These are phyloP conservation scores for Botrytis hyacinthi DNA, from an alignment of 2,329 filamentous ascomycete genomes.

Conservation along the genomic window DNA sequence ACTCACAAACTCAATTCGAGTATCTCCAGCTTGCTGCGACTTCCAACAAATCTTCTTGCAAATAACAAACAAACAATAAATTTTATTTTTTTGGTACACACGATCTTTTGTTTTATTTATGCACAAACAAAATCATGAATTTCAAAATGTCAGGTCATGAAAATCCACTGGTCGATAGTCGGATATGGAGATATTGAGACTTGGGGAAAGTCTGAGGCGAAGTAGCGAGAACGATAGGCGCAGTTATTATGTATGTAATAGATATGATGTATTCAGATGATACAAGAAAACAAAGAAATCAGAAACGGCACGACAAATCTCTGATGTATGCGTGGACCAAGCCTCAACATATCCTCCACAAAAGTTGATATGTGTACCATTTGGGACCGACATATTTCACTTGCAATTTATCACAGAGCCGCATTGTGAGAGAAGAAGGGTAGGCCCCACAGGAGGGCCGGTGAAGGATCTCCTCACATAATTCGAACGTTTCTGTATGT, in stretches of 20 bases:
- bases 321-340: conserved; percentile 4
- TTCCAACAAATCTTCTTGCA: conserved; percentile 12
- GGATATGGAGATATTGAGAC: not conserved
- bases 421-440: not conserved
- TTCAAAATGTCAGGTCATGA: not conserved
- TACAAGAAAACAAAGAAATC: not conserved
- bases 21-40: conserved; percentile 7
- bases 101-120: conserved; percentile 9
- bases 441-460: not conserved
- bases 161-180: not conserved
- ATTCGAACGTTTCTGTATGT: not conserved
- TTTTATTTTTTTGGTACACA: not conserved
- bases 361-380: conserved; percentile 11
- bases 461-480: conserved; percentile 14
- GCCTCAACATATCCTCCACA: conserved; percentile 10
- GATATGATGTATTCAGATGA: not conserved
- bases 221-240: conserved; percentile 9
- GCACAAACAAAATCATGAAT: not conserved
- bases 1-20: conserved; percentile 12
- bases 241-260: not conserved
- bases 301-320: not conserved
- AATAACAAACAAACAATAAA: not conserved
- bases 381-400: not conserved
- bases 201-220: not conserved
- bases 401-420: not conserved